Evolutionary conservation across 179 eudicot species (phyloP).

Genomic region (Beta macrorhiza): DNA sequence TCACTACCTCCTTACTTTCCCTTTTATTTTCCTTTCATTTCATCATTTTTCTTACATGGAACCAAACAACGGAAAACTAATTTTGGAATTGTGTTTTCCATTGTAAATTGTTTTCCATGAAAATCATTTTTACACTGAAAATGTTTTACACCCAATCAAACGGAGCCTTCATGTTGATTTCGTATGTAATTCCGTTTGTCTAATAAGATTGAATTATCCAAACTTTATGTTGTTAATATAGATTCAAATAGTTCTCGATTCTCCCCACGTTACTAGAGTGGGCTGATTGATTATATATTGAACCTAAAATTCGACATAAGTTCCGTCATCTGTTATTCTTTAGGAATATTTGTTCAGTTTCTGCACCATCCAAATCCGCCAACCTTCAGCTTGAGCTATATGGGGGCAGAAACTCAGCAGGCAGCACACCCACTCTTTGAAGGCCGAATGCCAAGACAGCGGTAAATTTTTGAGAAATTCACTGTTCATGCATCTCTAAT

Average conservation of each 20-base stretch:
- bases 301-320: not conserved
- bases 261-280: too few relatives aligned
- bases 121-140: too few relatives aligned
- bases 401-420: not conserved
- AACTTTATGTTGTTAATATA: not conserved
- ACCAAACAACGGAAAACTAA: too few relatives aligned
- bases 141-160: too few relatives aligned
- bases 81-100: too few relatives aligned
- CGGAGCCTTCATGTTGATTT: too few relatives aligned
- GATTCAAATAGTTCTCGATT: not conserved
- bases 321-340: not conserved
- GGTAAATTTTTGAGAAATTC: not conserved
- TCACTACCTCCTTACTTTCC: too few relatives aligned
- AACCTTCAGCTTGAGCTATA: not conserved
- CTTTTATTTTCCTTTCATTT: too few relatives aligned
- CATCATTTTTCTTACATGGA: too few relatives aligned
- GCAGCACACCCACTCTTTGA: not conserved
- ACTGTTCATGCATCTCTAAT: not conserved
- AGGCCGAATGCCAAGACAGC: not conserved
- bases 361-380: not conserved
- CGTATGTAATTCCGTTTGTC: too few relatives aligned
- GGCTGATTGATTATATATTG: not conserved
- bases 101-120: too few relatives aligned
- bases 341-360: too few relatives aligned
- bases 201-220: not conserved